These are phyloP conservation scores for Aspergillus mulundensis DNA, from an alignment of 495 filamentous ascomycete species.

Conservation along the genomic window DNA sequence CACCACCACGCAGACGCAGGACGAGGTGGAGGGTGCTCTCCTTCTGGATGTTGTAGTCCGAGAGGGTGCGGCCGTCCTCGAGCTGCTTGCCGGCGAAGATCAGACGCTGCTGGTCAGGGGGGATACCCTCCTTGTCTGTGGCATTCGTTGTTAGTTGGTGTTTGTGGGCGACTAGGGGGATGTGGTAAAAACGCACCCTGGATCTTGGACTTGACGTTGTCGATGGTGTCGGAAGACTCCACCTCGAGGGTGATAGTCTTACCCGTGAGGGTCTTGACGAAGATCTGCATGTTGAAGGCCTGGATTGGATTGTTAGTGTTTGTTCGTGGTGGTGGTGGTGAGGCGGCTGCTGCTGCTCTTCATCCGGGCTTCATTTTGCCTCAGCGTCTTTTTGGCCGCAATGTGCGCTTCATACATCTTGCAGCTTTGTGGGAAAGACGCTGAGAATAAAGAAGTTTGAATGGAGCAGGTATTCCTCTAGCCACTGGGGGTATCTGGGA, in stretches of 20 bases:
- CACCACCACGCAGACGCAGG: conserved; percentile 91
- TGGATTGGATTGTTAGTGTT: conserved; percentile 16
- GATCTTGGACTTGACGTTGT: conserved; percentile 98
- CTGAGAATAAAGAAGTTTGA: background rate
- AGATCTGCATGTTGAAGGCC: conserved; percentile 90
- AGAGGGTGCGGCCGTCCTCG: conserved; percentile 97
- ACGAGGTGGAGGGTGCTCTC: conserved; percentile 99
- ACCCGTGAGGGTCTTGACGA: conserved; percentile 99
- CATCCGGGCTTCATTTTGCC: background rate
- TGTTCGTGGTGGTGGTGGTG: background rate
- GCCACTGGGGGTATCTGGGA: background rate
- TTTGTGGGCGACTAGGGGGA: background rate
- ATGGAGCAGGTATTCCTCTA: background rate
- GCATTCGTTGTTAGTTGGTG: background rate
- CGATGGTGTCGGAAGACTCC: conserved; percentile 98
- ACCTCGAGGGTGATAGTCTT: conserved; percentile 99
- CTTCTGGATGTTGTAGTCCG: conserved; percentile 99
- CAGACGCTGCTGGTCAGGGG: conserved; percentile 99
- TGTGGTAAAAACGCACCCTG: conserved; percentile 48
- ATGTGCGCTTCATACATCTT: background rate
- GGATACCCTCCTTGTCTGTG: conserved; percentile 98
- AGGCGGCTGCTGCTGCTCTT: background rate
- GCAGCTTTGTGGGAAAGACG: background rate
- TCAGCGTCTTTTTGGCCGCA: background rate
- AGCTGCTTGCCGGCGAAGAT: conserved; percentile 99